A percentile compares a stretch with the other conserved stretches of the same genome.
These are phyloP conservation scores for Pterocarpus macrocarpus DNA, from an alignment of 306 rosid species.

Conservation along the genomic window DNA sequence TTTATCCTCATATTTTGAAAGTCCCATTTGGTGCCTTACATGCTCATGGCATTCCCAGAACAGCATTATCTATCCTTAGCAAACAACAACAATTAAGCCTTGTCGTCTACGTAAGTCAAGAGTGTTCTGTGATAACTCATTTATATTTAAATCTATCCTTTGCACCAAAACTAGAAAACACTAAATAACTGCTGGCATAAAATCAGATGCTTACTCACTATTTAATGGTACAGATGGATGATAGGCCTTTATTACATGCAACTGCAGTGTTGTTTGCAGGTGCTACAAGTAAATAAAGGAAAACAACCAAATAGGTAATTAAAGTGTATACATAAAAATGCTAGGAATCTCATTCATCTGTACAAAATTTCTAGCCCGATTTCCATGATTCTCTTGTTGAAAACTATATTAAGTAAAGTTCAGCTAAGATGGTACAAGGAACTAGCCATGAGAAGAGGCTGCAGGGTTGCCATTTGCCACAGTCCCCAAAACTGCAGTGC, in stretches of 20 bases:
- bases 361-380: conserved; percentile 41
- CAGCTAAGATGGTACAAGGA: conserved; percentile 46
- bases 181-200: background rate
- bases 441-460: conserved; percentile 80
- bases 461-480: conserved; percentile 73
- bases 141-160: background rate
- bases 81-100: too few species aligned
- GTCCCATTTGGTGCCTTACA: background rate
- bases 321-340: conserved; percentile 40
- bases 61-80: background rate
- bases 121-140: too few species aligned
- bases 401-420: conserved; percentile 37
- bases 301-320: conserved; percentile 21
- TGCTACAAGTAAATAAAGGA: conserved; percentile 38
- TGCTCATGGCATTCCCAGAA: background rate
- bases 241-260: conserved; percentile 53
- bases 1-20: background rate
- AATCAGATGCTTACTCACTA: conserved; percentile 31
- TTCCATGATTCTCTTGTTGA: conserved; percentile 45
- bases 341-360: conserved; percentile 51
- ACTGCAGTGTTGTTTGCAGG: conserved; percentile 50
- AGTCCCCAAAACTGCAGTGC: conserved; percentile 58
- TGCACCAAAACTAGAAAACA: background rate
- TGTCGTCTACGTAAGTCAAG: too few species aligned
- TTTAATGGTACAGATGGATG: conserved; percentile 43